These are phyloP conservation scores for Acrocalymma vagum DNA, from an alignment of 2,329 filamentous ascomycete species.

Conservation along the genomic window DNA sequence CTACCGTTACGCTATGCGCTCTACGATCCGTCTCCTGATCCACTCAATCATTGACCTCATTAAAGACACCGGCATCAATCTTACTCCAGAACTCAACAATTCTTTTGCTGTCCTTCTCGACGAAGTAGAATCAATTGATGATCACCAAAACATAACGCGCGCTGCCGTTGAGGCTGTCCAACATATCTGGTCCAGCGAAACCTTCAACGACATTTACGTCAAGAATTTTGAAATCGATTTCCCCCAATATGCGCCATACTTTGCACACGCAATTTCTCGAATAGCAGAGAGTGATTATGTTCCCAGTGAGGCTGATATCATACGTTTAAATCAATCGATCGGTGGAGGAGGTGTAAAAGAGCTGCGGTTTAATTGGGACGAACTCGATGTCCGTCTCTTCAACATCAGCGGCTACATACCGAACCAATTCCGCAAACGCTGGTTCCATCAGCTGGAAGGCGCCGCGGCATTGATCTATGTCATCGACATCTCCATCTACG, in stretches of 20 bases:
- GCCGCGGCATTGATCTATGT: constrained; percentile 42
- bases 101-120: constrained; percentile 43
- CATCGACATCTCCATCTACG: constrained; percentile 43
- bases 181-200: constrained; percentile 36
- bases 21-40: constrained; percentile 40
- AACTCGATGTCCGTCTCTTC: constrained; percentile 45
- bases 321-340: constrained; percentile 38
- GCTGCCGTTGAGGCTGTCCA: constrained; percentile 36
- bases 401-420: constrained; percentile 43
- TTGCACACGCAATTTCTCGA: constrained; percentile 34
- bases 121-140: constrained; percentile 41
- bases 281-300: constrained; percentile 38
- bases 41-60: constrained; percentile 46
- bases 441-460: constrained; percentile 47
- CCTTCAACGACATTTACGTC: constrained; percentile 42
- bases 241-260: constrained; percentile 44
- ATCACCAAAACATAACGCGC: constrained; percentile 31
- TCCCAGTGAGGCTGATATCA: constrained; percentile 44
- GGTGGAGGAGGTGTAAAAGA: constrained; percentile 45
- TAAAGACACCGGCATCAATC: constrained; percentile 42
- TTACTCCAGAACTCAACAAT: constrained; percentile 32
- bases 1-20: constrained; percentile 34
- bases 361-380: constrained; percentile 45
- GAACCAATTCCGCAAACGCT: constrained; percentile 41
- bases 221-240: constrained; percentile 48